Evolutionary conservation across 1,284 basidiomycete species (phyloP).

Genomic region (Pseudozyma hubeiensis): DNA sequence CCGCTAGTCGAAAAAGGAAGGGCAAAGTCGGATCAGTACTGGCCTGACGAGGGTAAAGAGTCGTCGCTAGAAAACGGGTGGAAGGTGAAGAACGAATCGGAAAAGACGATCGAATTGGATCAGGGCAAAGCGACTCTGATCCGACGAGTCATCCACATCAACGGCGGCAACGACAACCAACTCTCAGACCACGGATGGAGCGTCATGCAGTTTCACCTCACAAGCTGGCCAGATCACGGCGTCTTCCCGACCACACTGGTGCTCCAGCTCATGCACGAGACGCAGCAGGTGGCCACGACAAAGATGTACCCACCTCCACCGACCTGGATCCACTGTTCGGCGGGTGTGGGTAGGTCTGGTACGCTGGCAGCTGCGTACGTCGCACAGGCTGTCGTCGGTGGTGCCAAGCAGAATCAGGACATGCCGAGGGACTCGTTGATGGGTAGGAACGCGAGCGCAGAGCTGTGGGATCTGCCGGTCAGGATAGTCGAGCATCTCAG

Average conservation of each 20-base stretch:
- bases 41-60: slow-evolving; percentile 35
- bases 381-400: slow-evolving; percentile 27
- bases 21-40: slow-evolving; percentile 63
- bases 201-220: slow-evolving; percentile 79
- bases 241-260: slow-evolving; percentile 72
- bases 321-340: slow-evolving; percentile 80
- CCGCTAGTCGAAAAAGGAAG: slow-evolving; percentile 54
- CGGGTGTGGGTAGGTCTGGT: slow-evolving; percentile 71
- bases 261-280: slow-evolving; percentile 40
- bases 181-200: slow-evolving; percentile 11
- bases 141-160: slow-evolving; percentile 22
- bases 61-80: slow-evolving; percentile 28
- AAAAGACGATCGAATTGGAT: slow-evolving; percentile 19
- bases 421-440: background rate
- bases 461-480: slow-evolving; percentile 36
- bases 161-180: background rate
- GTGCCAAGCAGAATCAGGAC: background rate
- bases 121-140: slow-evolving; percentile 17
- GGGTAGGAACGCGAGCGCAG: background rate
- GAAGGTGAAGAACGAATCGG: slow-evolving; percentile 3
- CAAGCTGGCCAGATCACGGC: slow-evolving; percentile 85
- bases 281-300: slow-evolving; percentile 47
- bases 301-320: slow-evolving; percentile 72
- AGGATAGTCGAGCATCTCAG: slow-evolving; percentile 54
- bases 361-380: slow-evolving; percentile 71